Evolutionary conservation across 2,329 filamentous ascomycete species (phyloP).

Genomic region (Fusarium nygamai): DNA sequence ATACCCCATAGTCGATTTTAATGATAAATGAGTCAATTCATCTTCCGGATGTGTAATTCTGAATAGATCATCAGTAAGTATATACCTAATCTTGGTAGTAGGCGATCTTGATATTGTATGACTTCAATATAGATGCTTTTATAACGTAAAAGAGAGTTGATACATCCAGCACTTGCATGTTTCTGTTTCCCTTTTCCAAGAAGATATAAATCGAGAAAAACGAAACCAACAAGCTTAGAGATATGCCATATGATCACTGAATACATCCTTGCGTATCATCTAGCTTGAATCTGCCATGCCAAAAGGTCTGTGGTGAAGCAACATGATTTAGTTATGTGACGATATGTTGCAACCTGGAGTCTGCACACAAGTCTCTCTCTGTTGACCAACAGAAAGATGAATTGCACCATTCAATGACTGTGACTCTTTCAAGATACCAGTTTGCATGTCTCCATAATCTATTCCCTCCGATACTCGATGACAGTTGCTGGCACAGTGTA

Average conservation of each 20-base stretch:
- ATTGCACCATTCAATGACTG: not conserved
- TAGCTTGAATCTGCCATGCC: not conserved
- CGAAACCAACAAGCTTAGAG: not conserved
- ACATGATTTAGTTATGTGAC: not conserved
- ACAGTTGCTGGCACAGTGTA: not conserved
- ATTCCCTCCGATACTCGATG: not conserved
- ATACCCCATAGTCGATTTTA: conserved; percentile 7
- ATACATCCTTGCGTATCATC: not conserved
- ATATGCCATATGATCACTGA: not conserved
- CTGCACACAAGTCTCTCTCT: not conserved
- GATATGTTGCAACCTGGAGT: not conserved
- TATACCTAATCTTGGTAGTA: not conserved
- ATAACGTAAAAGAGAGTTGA: not conserved
- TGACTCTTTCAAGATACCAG: no score
- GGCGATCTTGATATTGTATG: not conserved
- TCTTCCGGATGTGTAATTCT: not conserved
- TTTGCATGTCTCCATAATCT: not conserved
- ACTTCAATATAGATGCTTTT: not conserved
- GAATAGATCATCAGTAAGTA: not conserved
- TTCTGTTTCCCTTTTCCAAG: not conserved
- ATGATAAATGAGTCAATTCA: not conserved
- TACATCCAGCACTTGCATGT: not conserved
- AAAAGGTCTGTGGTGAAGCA: not conserved
- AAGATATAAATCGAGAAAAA: not conserved
- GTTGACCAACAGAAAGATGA: not conserved